A percentile compares a stretch with the other conserved stretches of the same genome.
Evolutionary conservation across 106 monocot genomes (phyloP).

Genomic region (Alisma plantagoaquatica): DNA sequence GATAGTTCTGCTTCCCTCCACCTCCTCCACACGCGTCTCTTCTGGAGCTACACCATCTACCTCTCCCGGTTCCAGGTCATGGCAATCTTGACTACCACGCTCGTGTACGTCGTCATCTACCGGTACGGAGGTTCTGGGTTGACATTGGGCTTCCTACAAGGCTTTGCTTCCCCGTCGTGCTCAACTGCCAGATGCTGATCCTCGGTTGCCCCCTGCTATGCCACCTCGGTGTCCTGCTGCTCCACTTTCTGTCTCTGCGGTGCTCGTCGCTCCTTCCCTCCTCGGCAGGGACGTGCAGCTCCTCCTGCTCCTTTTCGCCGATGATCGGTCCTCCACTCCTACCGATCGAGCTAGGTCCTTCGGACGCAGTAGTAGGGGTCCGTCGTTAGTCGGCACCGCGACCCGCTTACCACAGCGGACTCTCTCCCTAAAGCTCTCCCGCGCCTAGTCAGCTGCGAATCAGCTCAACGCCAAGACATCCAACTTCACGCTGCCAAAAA

Average conservation of each 20-base stretch:
- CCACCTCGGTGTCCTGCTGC: conserved; percentile 59
- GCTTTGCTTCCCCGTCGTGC: conserved; percentile 31
- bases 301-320: conserved; percentile 33
- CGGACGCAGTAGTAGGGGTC: conserved; percentile 83
- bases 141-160: conserved; percentile 51
- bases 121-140: conserved; percentile 87
- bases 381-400: conserved; percentile 75
- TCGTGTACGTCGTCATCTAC: conserved; percentile 59
- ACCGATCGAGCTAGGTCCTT: too few species aligned
- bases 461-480: too few species aligned
- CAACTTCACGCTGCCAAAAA: too few species aligned
- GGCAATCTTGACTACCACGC: conserved; percentile 60
- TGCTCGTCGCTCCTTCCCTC: conserved; percentile 71
- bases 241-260: conserved; percentile 61
- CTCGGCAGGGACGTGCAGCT: conserved; percentile 53
- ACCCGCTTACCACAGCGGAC: conserved; percentile 48
- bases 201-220: conserved; percentile 53
- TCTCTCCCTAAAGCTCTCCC: conserved; percentile 44
- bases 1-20: conserved; percentile 91
- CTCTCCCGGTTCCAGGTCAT: conserved; percentile 83
- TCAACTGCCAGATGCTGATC: conserved; percentile 49
- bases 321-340: too few species aligned
- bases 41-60: conserved; percentile 93
- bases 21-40: conserved; percentile 79
- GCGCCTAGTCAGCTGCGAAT: too few species aligned